Evolutionary conservation across 768 basidiomycete genomes (phyloP).

Genomic region (Russula foetens): DNA sequence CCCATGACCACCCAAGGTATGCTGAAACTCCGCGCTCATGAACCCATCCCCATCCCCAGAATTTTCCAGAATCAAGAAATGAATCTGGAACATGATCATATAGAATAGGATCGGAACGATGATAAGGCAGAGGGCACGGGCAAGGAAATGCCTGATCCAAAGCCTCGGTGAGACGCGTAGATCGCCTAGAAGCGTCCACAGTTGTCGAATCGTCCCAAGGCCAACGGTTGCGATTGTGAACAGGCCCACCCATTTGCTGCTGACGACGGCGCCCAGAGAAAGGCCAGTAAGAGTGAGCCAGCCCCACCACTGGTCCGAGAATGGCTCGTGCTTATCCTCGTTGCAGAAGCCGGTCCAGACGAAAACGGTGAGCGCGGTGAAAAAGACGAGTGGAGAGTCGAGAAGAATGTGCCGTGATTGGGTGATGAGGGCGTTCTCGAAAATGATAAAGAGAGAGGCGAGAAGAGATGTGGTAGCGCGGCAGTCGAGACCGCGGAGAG

Average conservation of each 20-base stretch:
- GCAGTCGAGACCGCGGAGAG: conserved; percentile 87
- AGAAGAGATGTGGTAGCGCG: conserved; percentile 88
- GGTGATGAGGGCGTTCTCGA: conserved; percentile 94
- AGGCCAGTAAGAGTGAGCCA: conserved; percentile 86
- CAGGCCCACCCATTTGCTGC: conserved; percentile 97
- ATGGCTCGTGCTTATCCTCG: conserved; percentile 79
- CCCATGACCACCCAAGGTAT: conserved; percentile 79
- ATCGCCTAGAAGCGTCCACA: conserved; percentile 90
- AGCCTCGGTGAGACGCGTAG: conserved; percentile 63
- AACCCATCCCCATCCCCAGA: conserved; percentile 98
- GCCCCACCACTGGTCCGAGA: conserved; percentile 85
- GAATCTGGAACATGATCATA: conserved; percentile 94
- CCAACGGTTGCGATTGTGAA: conserved; percentile 97
- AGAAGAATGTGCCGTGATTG: conserved; percentile 96
- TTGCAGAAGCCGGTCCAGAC: conserved; percentile 88
- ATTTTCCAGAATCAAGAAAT: conserved; percentile 81
- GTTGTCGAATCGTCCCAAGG: conserved; percentile 69
- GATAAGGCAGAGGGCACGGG: conserved; percentile 87
- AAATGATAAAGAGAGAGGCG: conserved; percentile 84
- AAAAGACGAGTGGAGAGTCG: conserved; percentile 97
- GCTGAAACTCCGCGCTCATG: conserved; percentile 99
- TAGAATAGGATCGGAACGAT: conserved; percentile 80
- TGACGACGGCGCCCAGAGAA: conserved; percentile 84
- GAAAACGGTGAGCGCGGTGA: conserved; percentile 85
- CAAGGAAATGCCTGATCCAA: conserved; percentile 80